These are phyloP conservation scores for Begonia peltatifolia DNA, from an alignment of 306 rosid genomes.

Conservation along the genomic window DNA sequence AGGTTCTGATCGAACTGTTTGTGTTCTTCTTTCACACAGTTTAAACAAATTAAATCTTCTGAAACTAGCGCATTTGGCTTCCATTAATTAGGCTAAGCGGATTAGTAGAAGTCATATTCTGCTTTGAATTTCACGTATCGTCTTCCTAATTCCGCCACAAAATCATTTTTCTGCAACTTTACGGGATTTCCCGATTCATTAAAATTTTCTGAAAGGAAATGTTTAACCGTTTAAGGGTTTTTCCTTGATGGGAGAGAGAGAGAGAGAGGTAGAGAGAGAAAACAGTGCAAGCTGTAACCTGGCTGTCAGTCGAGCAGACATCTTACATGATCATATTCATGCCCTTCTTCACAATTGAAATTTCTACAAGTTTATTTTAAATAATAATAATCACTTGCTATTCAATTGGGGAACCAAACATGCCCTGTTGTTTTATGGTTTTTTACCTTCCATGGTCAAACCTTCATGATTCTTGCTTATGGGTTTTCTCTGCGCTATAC, in stretches of 20 bases:
- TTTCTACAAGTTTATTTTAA: not conserved
- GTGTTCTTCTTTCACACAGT: too few species aligned
- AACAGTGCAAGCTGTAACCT: constrained; percentile 69
- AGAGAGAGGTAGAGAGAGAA: constrained; percentile 6
- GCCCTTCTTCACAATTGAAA: not conserved
- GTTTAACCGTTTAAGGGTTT: constrained; percentile 38
- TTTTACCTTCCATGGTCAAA: constrained; percentile 19
- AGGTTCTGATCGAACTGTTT: too few species aligned
- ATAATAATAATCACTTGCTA: constrained; percentile 3
- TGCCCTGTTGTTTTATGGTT: constrained; percentile 54
- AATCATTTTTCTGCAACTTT: too few species aligned
- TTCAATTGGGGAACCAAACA: constrained; percentile 53
- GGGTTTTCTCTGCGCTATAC: not conserved
- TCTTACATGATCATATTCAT: constrained; percentile 75
- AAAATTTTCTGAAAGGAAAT: too few species aligned
- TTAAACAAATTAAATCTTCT: too few species aligned
- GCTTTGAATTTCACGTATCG: too few species aligned
- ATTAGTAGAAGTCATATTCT: too few species aligned
- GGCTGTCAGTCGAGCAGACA: constrained; percentile 85
- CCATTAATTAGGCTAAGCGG: too few species aligned
- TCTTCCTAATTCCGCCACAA: too few species aligned
- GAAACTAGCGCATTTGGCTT: too few species aligned
- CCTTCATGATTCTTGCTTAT: constrained; percentile 14
- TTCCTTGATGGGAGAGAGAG: constrained; percentile 19
- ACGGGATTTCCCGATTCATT: too few species aligned